Conservation (phyloP, 805 yeast genomes). For the Candida ortonii region DNA sequence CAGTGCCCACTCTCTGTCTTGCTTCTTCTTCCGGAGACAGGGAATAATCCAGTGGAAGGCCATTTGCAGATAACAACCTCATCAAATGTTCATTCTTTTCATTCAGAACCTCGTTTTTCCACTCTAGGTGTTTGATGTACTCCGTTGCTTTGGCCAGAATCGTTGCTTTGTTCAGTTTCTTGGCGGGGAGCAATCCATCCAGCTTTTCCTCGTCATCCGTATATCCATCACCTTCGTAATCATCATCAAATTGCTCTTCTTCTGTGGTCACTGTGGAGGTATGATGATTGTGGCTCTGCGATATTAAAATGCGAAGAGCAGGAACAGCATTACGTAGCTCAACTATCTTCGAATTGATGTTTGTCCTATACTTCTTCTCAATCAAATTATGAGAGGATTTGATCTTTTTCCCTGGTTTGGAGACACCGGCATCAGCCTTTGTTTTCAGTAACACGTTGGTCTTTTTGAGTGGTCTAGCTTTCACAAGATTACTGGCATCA, state of each 20-base stretch:
- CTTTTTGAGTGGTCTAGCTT: constrained; percentile 1
- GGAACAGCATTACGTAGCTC: constrained; percentile 81
- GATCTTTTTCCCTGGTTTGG: constrained; percentile 37
- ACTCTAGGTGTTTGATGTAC: constrained; percentile 70
- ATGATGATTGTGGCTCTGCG: constrained; percentile 38
- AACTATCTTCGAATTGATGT: constrained; percentile 70
- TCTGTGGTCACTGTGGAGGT: constrained; percentile 26
- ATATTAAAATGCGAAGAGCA: constrained; percentile 50
- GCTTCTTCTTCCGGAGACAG: constrained; percentile 7
- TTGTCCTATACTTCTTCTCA: constrained; percentile 78
- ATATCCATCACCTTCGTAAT: constrained; percentile 51
- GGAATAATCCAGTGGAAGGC: constrained; percentile 17
- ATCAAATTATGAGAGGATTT: constrained; percentile 77
- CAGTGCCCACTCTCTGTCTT: constrained; percentile 1
- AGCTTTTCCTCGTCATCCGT: constrained; percentile 53
- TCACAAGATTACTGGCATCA: too few species aligned
- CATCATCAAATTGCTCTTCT: constrained; percentile 43
- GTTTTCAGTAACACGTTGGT: constrained; percentile 8
- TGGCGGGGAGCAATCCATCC: constrained; percentile 76
- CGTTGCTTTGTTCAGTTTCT: constrained; percentile 73
- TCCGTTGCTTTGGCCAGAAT: constrained; percentile 74
- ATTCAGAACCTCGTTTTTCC: constrained; percentile 49
- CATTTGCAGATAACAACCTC: constrained; percentile 17
- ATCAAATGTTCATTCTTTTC: constrained; percentile 46
- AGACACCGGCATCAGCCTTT: constrained; percentile 9